Evolutionary conservation across 2,329 filamentous ascomycete genomes (phyloP), one percentile per base, ranked within the genome.

Genomic region (Fusarium torulosum): DNA sequence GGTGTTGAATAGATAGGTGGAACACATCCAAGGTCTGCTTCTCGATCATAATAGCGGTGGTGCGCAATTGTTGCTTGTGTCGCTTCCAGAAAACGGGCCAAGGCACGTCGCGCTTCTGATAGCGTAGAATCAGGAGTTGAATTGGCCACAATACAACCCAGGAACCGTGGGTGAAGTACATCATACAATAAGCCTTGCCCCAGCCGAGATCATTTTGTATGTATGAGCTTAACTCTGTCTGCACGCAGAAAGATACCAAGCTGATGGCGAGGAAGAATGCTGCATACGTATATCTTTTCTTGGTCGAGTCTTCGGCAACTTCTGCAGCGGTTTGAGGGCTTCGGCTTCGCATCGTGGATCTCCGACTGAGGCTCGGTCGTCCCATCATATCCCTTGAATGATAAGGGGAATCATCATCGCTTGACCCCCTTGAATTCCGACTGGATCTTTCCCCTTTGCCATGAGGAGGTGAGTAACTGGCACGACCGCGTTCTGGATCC

Each of bases 131-230:
- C 23, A 92, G 79, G 35, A 99, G 86, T 79, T 97, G 94, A 13
- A 87, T 81, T 0, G 94, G 95, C 93, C 94, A 99, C 23, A 99
- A 85, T 47, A 98, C 80, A 11, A 90, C 79, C 96, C 96, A 99
- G 3, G 94, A 97, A 55, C 95, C 92, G 81, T 99, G 96, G 13
- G 96, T 99, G 69, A 99, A 85, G 80, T 97, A 97, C 85, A 99
- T 88, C 96, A 99, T 99, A 84, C 93, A 97, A 82, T 97, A 99
- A n/a, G 96, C 93, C 83, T 99, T 99, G 81, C 96, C 88, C 96
- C 96, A 99, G 67, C 91, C 89, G 67, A 97, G 81, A 62, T 96
- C 90, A 77, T 95, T 90, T 81, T 98, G 95, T 63, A 99, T 96
- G 80, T 97, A 94, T 11, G 96, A 90, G 13, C 94, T 95, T 53